Conservation (phyloP, 352 stramenopile genomes). For the Phytophthora lateralis region DNA sequence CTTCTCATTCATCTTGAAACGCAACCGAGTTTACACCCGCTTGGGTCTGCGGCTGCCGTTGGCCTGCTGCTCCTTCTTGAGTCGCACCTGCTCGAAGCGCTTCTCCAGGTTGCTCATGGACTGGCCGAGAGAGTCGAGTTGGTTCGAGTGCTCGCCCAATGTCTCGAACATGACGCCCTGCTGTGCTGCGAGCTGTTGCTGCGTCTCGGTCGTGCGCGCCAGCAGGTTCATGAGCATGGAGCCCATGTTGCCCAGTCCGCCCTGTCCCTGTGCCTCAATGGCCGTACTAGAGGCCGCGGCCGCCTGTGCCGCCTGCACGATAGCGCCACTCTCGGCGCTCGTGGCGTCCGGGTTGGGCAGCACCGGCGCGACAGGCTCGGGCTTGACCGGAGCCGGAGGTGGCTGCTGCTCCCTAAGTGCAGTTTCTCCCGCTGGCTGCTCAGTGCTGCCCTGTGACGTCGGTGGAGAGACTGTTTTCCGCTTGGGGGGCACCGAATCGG, state of each 20-base stretch:
- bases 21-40: slow-evolving; percentile 23
- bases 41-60: slow-evolving; percentile 34
- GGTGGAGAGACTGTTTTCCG: slow-evolving; percentile 35
- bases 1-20: slow-evolving; percentile 19
- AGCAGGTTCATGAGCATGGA: slow-evolving; percentile 90
- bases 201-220: slow-evolving; percentile 81
- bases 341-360: slow-evolving; percentile 22
- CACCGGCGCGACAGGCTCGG: slow-evolving; percentile 21
- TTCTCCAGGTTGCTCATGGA: slow-evolving; percentile 81
- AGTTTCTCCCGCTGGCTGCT: slow-evolving; percentile 66
- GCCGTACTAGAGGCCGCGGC: slow-evolving; percentile 54
- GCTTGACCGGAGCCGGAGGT: slow-evolving; percentile 38
- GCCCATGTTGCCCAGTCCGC: slow-evolving; percentile 82
- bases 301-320: slow-evolving; percentile 45
- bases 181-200: slow-evolving; percentile 85
- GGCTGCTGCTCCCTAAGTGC: slow-evolving; percentile 53
- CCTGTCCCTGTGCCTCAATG: slow-evolving; percentile 68
- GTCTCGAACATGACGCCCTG: slow-evolving; percentile 90
- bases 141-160: slow-evolving; percentile 79
- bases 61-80: slow-evolving; percentile 60
- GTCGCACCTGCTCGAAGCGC: slow-evolving; percentile 78
- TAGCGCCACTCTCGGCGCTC: slow-evolving; percentile 40
- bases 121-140: slow-evolving; percentile 74
- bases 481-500: slow-evolving; percentile 17
- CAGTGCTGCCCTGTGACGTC: slow-evolving; percentile 30